Evolutionary conservation across 441 rosid genomes (phyloP).

Genomic region (Gossypium lobatum): DNA sequence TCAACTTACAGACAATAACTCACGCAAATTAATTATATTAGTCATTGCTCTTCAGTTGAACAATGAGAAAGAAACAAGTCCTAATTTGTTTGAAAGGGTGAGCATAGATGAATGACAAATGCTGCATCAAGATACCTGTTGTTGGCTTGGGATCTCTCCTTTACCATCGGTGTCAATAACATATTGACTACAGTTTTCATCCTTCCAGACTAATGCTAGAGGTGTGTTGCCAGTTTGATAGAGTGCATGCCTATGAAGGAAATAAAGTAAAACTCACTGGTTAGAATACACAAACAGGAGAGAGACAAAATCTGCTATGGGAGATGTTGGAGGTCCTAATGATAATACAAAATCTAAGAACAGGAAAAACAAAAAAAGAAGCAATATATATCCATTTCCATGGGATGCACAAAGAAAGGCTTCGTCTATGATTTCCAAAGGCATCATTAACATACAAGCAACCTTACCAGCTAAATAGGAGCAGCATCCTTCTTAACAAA

Average conservation of each 20-base stretch:
- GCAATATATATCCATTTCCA: neutral
- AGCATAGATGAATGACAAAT: conserved; percentile 6
- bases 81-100: neutral
- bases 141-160: conserved; percentile 72
- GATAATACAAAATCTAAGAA: neutral
- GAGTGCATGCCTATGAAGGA: conserved; percentile 65
- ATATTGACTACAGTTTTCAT: conserved; percentile 84
- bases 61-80: neutral
- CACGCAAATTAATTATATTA: neutral
- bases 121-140: conserved; percentile 45
- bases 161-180: conserved; percentile 90
- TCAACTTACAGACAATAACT: neutral
- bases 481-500: neutral
- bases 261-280: conserved; percentile 11
- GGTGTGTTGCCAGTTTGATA: conserved; percentile 93
- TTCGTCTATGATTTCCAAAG: neutral
- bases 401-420: neutral
- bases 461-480: neutral
- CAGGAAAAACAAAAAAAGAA: neutral
- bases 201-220: conserved; percentile 90
- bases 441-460: neutral
- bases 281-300: neutral
- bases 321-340: neutral
- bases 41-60: neutral
- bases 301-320: neutral